Conservation (phyloP, 495 filamentous ascomycete genomes). For the Venustampulla echinocandica region DNA sequence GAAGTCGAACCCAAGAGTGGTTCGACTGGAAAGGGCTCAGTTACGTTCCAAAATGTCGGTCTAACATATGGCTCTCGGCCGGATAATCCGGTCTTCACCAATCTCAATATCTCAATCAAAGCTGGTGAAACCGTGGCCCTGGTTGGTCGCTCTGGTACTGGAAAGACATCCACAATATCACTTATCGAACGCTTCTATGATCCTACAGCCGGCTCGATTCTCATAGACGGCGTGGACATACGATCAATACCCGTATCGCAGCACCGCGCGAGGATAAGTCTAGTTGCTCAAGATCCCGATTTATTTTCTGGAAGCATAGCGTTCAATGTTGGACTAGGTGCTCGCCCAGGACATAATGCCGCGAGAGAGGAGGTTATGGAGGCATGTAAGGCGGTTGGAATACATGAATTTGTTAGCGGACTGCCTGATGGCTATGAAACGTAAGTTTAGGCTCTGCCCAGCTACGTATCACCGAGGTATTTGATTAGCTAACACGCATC, state of each 20-base stretch:
- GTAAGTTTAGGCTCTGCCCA: conserved; percentile 21
- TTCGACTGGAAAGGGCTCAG: neutral
- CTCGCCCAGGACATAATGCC: conserved; percentile 19
- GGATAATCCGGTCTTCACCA: conserved; percentile 30
- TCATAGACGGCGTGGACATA: conserved; percentile 44
- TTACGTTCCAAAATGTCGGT: conserved; percentile 30
- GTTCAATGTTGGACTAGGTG: conserved; percentile 43
- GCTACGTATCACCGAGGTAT: neutral
- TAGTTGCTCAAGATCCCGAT: conserved; percentile 42
- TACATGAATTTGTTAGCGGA: conserved; percentile 51
- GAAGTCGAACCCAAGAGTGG: neutral
- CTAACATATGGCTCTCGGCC: conserved; percentile 45
- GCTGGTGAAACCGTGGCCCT: conserved; percentile 45
- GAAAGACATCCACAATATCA: conserved; percentile 43
- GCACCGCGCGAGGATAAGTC: conserved; percentile 24
- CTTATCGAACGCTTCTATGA: conserved; percentile 43
- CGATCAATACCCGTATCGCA: conserved; percentile 6
- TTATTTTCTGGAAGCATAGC: conserved; percentile 40
- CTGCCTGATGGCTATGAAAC: conserved; percentile 58
- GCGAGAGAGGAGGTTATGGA: conserved; percentile 22
- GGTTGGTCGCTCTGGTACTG: conserved; percentile 51
- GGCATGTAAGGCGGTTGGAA: conserved; percentile 23
- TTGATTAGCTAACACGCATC: too few species aligned
- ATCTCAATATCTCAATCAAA: conserved; percentile 32
- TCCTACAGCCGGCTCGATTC: conserved; percentile 36